These are phyloP conservation scores for Aquilaria malaccensis DNA, from an alignment of 345 rosid genomes.

Conservation along the genomic window DNA sequence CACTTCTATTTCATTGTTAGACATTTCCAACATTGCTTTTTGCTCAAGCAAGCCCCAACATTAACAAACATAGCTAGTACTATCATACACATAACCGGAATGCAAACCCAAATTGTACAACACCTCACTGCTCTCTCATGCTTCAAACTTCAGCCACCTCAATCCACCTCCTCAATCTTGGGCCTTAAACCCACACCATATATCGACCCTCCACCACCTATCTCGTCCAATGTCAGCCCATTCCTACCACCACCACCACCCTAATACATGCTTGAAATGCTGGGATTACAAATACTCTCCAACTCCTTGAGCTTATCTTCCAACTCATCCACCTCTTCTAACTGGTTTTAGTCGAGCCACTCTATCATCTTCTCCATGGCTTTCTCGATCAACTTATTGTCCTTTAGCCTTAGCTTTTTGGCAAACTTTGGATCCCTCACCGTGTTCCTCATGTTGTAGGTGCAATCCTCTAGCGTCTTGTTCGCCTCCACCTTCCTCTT, in stretches of 20 bases:
- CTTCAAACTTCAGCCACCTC: neutral
- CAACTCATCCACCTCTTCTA: constrained; percentile 17
- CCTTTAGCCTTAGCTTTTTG: constrained; percentile 5
- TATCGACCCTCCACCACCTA: constrained; percentile 13
- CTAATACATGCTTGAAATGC: constrained; percentile 18
- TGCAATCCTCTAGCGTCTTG: constrained; percentile 17
- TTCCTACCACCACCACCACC: constrained; percentile 9
- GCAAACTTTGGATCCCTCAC: constrained; percentile 19
- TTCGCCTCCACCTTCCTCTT: constrained; percentile 28
- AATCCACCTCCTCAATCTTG: constrained; percentile 31
- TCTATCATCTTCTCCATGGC: constrained; percentile 13
- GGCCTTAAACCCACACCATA: constrained; percentile 20
- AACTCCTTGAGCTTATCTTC: constrained; percentile 22
- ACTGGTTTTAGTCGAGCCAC: constrained; percentile 18
- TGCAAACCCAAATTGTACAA: neutral
- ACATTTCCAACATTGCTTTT: too few species aligned
- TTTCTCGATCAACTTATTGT: constrained; percentile 12
- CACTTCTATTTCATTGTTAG: too few species aligned
- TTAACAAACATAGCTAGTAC: too few species aligned
- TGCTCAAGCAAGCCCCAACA: too few species aligned
- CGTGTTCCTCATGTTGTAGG: constrained; percentile 17
- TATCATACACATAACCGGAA: neutral
- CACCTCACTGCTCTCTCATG: neutral
- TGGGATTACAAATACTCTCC: constrained; percentile 16
- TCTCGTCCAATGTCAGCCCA: constrained; percentile 3